phyloP scores from a whole-genome alignment of 441 rosid species.

The Euphorbia celastroides region DNA sequence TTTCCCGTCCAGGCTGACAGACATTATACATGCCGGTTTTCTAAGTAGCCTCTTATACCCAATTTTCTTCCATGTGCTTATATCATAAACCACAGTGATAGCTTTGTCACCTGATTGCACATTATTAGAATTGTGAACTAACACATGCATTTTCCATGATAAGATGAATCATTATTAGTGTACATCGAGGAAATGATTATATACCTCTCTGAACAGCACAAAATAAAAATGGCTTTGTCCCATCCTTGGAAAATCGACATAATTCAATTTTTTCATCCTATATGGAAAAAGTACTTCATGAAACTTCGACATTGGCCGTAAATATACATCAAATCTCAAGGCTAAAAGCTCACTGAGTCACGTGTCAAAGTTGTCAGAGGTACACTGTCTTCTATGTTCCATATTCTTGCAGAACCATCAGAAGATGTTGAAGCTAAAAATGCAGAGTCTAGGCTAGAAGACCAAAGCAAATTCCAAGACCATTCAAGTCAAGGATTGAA shows the following conservation, averaged over 20 bases:
- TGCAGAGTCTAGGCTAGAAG: slow-evolving; percentile 84
- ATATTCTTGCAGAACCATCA: slow-evolving; percentile 97
- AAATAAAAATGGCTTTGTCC: slow-evolving; percentile 87
- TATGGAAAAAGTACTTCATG: slow-evolving; percentile 11
- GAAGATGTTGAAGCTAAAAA: slow-evolving; percentile 79
- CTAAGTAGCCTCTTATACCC: slow-evolving; percentile 82
- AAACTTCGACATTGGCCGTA: slow-evolving; percentile 13
- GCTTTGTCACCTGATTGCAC: slow-evolving; percentile 57
- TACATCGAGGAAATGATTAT: not conserved
- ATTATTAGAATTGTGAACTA: slow-evolving; percentile 17
- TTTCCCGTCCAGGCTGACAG: slow-evolving; percentile 89
- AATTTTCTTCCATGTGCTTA: slow-evolving; percentile 88
- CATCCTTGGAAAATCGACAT: slow-evolving; percentile 88
- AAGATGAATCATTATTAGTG: not conserved
- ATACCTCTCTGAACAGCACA: slow-evolving; percentile 76
- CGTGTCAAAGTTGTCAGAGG: slow-evolving; percentile 70
- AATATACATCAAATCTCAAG: not conserved
- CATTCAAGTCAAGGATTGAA: slow-evolving; percentile 5
- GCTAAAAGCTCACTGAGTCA: slow-evolving; percentile 43
- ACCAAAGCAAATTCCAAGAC: slow-evolving; percentile 11
- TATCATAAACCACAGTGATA: slow-evolving; percentile 73
- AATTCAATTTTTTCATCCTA: slow-evolving; percentile 87
- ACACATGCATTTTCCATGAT: not conserved
- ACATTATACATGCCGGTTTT: slow-evolving; percentile 76
- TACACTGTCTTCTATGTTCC: slow-evolving; percentile 84